Evolutionary conservation across 169 alveolate genomes (phyloP).

Genomic region (Toxoplasma gondii): DNA sequence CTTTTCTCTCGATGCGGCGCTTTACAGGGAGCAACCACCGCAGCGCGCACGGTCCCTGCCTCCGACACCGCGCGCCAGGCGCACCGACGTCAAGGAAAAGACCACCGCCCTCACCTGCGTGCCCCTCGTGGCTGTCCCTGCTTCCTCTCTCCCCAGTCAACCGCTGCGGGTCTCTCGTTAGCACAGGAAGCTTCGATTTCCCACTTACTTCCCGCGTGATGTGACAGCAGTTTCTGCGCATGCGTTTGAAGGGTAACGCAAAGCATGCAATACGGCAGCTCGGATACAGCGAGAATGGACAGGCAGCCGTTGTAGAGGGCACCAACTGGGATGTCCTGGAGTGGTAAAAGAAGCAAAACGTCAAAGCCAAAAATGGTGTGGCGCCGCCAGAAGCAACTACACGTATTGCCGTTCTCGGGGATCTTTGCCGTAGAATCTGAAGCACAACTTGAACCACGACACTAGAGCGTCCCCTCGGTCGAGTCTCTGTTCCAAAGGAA

Average conservation of each 20-base stretch:
- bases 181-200: neutral
- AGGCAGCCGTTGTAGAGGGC: constrained; percentile 42
- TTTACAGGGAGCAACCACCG: too few species aligned
- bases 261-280: constrained; percentile 11
- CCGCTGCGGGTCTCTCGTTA: too few species aligned
- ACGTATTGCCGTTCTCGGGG: neutral
- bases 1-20: too few species aligned
- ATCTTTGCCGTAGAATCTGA: neutral
- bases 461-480: too few species aligned
- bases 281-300: neutral
- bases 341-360: neutral
- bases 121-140: too few species aligned
- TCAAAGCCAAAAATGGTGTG: too few species aligned
- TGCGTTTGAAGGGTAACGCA: constrained; percentile 14
- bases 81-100: too few species aligned
- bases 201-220: constrained; percentile 28
- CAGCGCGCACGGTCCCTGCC: too few species aligned
- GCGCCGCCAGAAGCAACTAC: too few species aligned
- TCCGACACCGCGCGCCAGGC: too few species aligned
- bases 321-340: constrained; percentile 16
- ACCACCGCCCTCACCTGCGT: too few species aligned
- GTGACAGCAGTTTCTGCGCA: constrained; percentile 9
- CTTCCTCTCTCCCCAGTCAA: neutral
- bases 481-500: too few species aligned
- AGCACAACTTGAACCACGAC: neutral